A percentile compares a stretch with the other conserved stretches of the same genome.
Evolutionary conservation across 495 filamentous ascomycete species (phyloP).

Genomic region (Aspergillus sclerotioniger): DNA sequence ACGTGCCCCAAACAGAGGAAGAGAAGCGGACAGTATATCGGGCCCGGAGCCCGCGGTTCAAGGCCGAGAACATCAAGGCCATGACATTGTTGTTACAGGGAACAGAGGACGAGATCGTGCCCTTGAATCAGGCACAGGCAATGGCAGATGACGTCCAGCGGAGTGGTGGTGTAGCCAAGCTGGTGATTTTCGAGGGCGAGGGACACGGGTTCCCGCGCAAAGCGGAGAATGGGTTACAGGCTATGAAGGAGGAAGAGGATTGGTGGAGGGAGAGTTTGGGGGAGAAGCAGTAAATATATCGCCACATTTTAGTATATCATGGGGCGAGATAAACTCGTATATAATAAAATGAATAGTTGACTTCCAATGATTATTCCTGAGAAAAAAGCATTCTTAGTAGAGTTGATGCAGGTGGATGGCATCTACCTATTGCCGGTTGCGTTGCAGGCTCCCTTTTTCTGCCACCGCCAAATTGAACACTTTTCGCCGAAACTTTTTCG

Average conservation of each 20-base stretch:
- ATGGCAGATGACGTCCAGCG: conserved; percentile 39
- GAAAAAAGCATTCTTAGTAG: no score
- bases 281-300: background rate
- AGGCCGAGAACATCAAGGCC: conserved; percentile 43
- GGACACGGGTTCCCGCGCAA: conserved; percentile 36
- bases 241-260: background rate
- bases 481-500: no score
- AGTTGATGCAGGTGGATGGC: no score
- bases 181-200: conserved; percentile 47
- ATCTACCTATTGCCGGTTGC: no score
- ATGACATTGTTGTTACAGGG: conserved; percentile 50
- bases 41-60: conserved; percentile 42
- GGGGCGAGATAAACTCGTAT: no score
- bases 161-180: conserved; percentile 37
- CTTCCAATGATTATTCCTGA: no score
- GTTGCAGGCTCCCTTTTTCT: no score
- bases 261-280: background rate
- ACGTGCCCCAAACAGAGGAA: conserved; percentile 33
- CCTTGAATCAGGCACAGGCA: conserved; percentile 43
- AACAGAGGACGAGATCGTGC: conserved; percentile 46
- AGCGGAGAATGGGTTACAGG: background rate
- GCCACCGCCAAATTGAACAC: no score
- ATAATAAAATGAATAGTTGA: no score
- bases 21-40: conserved; percentile 22
- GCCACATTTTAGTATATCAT: background rate